Evolutionary conservation across 2,329 filamentous ascomycete species (phyloP), one percentile per base, ranked within the genome.

Genomic region (Scedosporium minutisporum): DNA sequence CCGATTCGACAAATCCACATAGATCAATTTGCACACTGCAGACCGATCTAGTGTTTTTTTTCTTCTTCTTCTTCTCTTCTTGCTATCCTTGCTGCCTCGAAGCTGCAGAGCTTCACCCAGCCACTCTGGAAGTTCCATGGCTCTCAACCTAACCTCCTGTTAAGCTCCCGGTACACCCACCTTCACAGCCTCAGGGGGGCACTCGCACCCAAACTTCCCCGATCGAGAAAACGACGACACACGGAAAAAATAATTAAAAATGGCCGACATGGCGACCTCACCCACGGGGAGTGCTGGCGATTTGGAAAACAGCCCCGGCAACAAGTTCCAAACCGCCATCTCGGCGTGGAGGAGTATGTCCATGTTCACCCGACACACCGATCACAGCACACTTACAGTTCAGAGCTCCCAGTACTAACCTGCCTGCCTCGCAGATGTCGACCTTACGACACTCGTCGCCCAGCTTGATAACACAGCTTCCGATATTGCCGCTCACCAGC

Each of bases 281-380:
- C 38, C 60, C 16, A 23, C 48, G 48, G 42, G 38, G 9, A 27
- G 46, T 9, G 33, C 29, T 6, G 29, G 10, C 9, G 46, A 1
- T 25, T 23, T 48, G 48, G 48, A 61, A 12, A 55, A n/a, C 48
- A 29, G 46, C 60, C 48, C 41, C 9, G 41, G 25, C 29, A 66
- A 96, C 79, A 97, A 96, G 76, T 99, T 99, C 74, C 95, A 99
- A 75, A 89, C 88, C 72, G 95, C 95, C 63, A 96, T 99, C 69
- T 90, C 91, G 66, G 90, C 93, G 73, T 99, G 95, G 95, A 87
- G 95, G 80, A 93, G 93, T 96, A 84, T 58, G 74, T 58, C 38
- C 14, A 44, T 44, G 53, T 33, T 58, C 25, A 5, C 25, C 29
- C 29, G 29, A 9, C 29, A 33, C 29, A 9, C 6, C 5, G 9